phyloP scores from a whole-genome alignment of 108 stramenopile genomes.

The Schizochytrium sp. region DNA sequence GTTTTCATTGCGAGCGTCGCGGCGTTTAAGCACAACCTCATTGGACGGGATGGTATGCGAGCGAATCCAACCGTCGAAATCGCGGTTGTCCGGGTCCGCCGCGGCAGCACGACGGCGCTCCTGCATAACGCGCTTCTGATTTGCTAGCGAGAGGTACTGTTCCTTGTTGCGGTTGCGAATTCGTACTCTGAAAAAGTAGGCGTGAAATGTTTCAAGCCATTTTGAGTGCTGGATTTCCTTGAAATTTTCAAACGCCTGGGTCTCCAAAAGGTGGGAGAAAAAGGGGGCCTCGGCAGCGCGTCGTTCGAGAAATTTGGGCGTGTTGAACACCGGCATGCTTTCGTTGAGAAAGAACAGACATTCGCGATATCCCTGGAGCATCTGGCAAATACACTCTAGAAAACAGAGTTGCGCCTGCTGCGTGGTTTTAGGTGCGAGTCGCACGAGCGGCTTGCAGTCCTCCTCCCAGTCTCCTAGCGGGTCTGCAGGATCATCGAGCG shows the following conservation, averaged over 20 bases:
- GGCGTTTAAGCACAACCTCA: not conserved
- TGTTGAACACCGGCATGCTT: conserved; percentile 13
- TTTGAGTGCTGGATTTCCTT: conserved; percentile 4
- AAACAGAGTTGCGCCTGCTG: not conserved
- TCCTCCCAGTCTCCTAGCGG: not conserved
- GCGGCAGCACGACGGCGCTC: not conserved
- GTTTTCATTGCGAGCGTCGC: not conserved
- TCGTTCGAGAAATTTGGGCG: conserved; percentile 4
- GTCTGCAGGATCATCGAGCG: not conserved
- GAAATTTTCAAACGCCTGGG: not conserved
- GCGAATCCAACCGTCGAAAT: not conserved
- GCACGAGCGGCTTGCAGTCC: not conserved
- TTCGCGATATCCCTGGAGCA: conserved; percentile 4
- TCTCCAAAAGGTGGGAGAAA: not conserved
- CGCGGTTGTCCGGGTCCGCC: not conserved
- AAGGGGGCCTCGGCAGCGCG: not conserved
- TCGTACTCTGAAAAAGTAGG: conserved; percentile 5
- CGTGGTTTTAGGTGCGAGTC: not conserved
- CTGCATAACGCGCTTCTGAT: not conserved
- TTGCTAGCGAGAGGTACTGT: not conserved
- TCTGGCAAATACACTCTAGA: not conserved
- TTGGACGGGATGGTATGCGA: not conserved
- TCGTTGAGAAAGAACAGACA: conserved; percentile 6
- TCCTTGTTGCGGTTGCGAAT: not conserved
- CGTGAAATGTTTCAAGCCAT: not conserved